Percentiles rank a stretch among this genome's conserved stretches.
phyloP scores from a whole-genome alignment of 306 rosid genomes.

The Vigna radiata region DNA sequence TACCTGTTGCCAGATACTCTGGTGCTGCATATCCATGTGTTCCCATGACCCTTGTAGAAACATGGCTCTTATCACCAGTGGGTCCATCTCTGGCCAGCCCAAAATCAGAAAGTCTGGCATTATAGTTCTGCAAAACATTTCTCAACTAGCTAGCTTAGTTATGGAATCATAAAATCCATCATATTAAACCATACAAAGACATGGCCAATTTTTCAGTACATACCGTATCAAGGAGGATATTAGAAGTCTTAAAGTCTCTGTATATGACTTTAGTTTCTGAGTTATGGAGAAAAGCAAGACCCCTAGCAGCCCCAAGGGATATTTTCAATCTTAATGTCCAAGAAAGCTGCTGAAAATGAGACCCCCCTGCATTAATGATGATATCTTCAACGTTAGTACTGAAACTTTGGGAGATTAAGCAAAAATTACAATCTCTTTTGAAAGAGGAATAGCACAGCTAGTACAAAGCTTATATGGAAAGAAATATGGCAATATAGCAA shows the following conservation, averaged over 20 bases:
- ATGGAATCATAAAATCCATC: constrained; percentile 27
- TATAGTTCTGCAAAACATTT: constrained; percentile 60
- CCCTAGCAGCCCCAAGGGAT: constrained; percentile 82
- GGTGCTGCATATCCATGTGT: constrained; percentile 93
- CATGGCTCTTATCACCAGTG: constrained; percentile 79
- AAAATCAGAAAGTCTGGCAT: constrained; percentile 83
- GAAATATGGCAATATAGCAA: too few relatives aligned
- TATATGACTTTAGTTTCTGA: constrained; percentile 76
- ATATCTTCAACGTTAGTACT: background rate
- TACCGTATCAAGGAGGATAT: constrained; percentile 82
- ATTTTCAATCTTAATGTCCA: constrained; percentile 78
- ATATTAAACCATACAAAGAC: constrained; percentile 35
- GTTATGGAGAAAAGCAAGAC: constrained; percentile 85
- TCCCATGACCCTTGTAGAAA: constrained; percentile 83
- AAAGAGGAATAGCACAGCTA: background rate
- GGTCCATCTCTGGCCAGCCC: constrained; percentile 96
- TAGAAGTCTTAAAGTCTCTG: constrained; percentile 87
- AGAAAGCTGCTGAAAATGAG: constrained; percentile 72
- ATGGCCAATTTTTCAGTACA: constrained; percentile 6
- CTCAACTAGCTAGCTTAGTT: constrained; percentile 1
- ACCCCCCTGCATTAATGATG: constrained; percentile 59
- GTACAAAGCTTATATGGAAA: background rate
- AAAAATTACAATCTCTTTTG: background rate
- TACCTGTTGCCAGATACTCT: constrained; percentile 89
- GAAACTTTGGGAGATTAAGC: background rate